These are phyloP conservation scores for Diaporthe destruens DNA, from an alignment of 2,329 filamentous ascomycete species.

Conservation along the genomic window DNA sequence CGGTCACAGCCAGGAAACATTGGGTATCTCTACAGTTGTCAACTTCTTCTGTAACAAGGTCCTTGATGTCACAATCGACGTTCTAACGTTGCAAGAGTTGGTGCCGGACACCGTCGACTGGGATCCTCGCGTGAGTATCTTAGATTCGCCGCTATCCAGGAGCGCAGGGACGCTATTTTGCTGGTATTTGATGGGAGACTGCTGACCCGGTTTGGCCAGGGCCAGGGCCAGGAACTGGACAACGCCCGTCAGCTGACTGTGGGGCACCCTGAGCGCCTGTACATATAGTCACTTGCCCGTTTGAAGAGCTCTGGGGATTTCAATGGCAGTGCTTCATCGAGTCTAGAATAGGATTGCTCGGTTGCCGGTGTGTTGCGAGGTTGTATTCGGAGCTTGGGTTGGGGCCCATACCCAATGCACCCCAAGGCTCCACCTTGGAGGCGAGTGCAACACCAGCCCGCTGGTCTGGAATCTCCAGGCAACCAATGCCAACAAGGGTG, in stretches of 20 bases:
- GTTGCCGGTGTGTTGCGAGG: neutral
- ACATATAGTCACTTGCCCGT: neutral
- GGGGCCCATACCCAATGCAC: conserved; percentile 29
- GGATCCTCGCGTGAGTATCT: conserved; percentile 60
- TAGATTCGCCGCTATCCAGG: conserved; percentile 66
- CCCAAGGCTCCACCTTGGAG: neutral
- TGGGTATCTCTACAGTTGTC: neutral
- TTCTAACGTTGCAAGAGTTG: conserved; percentile 35
- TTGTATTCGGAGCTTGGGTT: neutral
- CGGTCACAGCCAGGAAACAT: conserved; percentile 13
- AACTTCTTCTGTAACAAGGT: conserved; percentile 29
- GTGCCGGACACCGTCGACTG: no score
- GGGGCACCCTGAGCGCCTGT: no score
- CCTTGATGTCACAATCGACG: conserved; percentile 38
- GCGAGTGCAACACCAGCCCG: conserved; percentile 29
- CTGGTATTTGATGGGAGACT: conserved; percentile 21
- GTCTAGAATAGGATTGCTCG: conserved; percentile 24
- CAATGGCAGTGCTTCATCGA: conserved; percentile 39
- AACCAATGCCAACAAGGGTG: conserved; percentile 30
- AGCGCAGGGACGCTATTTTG: conserved; percentile 53
- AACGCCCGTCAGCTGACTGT: neutral
- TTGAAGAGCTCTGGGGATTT: conserved; percentile 12
- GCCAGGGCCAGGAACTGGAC: no score
- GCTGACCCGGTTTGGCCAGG: conserved; percentile 31
- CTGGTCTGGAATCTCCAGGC: conserved; percentile 18